Evolutionary conservation across 2,329 filamentous ascomycete genomes (phyloP).

Genomic region (Fusarium keratoplasticum): DNA sequence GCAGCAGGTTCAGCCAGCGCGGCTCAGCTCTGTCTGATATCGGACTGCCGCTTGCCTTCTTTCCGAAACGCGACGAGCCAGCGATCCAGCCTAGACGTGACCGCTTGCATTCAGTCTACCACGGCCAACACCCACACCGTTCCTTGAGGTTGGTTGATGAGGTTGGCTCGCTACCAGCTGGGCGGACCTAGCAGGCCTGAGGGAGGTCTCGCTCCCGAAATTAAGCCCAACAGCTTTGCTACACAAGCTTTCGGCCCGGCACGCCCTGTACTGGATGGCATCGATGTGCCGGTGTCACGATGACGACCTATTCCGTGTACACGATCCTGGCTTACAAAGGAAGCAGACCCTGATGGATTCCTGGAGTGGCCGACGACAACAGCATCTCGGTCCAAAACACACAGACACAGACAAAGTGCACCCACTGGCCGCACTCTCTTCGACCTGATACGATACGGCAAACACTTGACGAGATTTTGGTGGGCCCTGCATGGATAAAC

Average conservation of each 20-base stretch:
- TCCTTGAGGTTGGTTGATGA: not conserved
- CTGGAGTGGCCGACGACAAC: not conserved
- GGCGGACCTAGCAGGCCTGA: not conserved
- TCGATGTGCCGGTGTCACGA: constrained; percentile 7
- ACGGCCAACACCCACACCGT: not conserved
- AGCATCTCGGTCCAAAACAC: not conserved
- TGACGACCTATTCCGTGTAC: not conserved
- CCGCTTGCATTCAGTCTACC: not conserved
- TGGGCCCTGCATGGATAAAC: constrained; percentile 14
- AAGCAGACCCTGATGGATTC: constrained; percentile 1
- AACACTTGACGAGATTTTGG: constrained; percentile 30
- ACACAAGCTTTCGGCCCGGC: constrained; percentile 7
- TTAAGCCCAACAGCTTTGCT: not conserved
- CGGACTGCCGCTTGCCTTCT: not conserved
- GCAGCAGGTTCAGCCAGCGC: not conserved
- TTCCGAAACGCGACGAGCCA: not conserved
- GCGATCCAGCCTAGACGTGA: not conserved
- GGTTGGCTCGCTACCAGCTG: not conserved
- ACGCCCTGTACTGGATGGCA: not conserved
- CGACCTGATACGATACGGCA: constrained; percentile 27
- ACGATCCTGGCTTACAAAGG: not conserved
- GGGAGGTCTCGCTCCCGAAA: not conserved
- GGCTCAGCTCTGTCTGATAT: not conserved
- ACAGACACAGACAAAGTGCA: not conserved
- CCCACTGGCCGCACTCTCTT: not conserved